Base-by-base conservation (phyloP, 2,329 filamentous ascomycete genomes). In the Graphium sp. region DNA sequence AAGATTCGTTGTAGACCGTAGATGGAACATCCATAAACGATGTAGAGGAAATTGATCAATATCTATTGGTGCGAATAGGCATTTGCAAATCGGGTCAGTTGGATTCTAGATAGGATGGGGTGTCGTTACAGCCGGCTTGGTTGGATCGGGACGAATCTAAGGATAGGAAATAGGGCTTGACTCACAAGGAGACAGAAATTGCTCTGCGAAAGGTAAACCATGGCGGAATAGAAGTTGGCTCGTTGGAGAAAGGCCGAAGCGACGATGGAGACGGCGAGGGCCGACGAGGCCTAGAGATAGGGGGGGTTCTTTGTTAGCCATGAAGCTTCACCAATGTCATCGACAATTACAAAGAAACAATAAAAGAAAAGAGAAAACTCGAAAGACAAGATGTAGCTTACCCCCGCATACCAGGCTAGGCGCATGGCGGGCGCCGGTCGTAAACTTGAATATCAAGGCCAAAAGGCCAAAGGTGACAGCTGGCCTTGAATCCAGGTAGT, bases 161-260 rank as follows among this genome's bases (percentile, higher is more conserved):
- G 13, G 18, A 18, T 14, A 20, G 20, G n/a, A 7, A 14, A 5
- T 26, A 22, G 12, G 6, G 22, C 26, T 25, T n/a, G 10, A 53
- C 68, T 41, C 52, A 89, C 81, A 70, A 95, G 80, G 30, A 95
- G 61, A 48, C 87, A 95, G 42, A 91, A 76, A 58, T 89, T 95
- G 53, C 84, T 94, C 55, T 95, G 87, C 22, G 85, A 82, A 28
- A 98, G 72, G 55, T 95, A 93, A 27, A 98, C 89, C 56, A 84
- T 89, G 39, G 89, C 85, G 31, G 87, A 91, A 58, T 98, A 98
- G 63, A 95, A 98, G 56, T 98, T 98, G 37, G 89, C 77, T 38
- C 89, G 74, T 56, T 95, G 82, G 47, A 89, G 79, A 54, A 95
- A 87, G 36, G 89, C 87, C 47, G 85, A 89, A 33, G 92, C 56